Base-by-base conservation (phyloP, 306 rosid species). In the Citrullus amarus region DNA sequence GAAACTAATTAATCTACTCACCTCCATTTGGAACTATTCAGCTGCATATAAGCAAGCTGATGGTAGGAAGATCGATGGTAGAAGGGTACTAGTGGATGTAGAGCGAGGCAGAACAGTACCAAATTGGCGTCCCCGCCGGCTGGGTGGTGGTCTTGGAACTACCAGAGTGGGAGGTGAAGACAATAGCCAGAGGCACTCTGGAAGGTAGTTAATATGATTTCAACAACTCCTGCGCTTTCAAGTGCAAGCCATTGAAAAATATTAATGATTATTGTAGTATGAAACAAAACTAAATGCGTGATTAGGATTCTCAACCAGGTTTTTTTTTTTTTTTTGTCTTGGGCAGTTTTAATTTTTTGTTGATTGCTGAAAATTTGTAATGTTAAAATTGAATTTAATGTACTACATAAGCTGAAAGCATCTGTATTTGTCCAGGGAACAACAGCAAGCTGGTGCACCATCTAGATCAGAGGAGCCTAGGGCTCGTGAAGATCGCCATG, bases 11-110 rank as follows among this genome's bases (percentile, higher is more conserved):
- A 66, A 66, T 66, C 20, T 10, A 38, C 43, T 80, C 34, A 77
- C 72, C 51, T 43, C 56, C 16, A 20, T 81, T 17, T 61, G 25
- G 77, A 46, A 72, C 36, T 60, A 77, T 65, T 80, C 92, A 96
- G 98, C 99, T 89, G 99, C 99, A 80, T 96, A 96, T 85, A 96
- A 96, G 82, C 99, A 96, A 91, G 99, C 98, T 84, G 99, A 96
- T 85, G 99, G 99, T 76, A 89, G 89, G 85, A 96, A 93, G 85
- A 91, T 96, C 79, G 99, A 96, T 83, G 94, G 98, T 78, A 88
- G 97, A 87, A 90, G 99, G 82, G 97, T 96, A 81, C 94, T 93
- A 44, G 99, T 96, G 81, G 99, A 96, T 85, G 99, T 96, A 54
- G 98, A 96, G 72, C 98, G 99, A 77, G 99, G 99, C 43, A 91